These are phyloP conservation scores for Rhodomyrtus psidioides DNA, from an alignment of 441 rosid species.

Conservation along the genomic window DNA sequence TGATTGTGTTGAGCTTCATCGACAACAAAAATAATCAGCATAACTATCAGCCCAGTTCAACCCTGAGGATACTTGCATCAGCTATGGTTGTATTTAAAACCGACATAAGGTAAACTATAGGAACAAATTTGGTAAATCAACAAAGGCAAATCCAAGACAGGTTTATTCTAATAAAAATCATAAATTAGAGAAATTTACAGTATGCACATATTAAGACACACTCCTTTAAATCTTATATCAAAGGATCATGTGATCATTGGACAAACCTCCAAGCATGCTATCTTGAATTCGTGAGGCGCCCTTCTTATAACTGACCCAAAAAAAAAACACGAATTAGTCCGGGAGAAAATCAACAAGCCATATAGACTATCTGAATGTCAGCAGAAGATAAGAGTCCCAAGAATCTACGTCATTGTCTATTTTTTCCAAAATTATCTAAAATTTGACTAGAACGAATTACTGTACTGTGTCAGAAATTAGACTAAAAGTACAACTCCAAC, in stretches of 20 bases:
- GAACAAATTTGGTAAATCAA: not conserved
- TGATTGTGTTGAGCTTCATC: not conserved
- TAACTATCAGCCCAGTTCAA: not conserved
- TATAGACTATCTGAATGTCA: not conserved
- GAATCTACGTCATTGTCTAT: not conserved
- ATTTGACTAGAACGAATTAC: not conserved
- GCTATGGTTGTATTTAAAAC: not conserved
- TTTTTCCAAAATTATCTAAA: not conserved
- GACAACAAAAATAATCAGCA: not conserved
- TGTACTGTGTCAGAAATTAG: not conserved
- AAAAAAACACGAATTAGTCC: conserved; percentile 6
- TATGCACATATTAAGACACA: not conserved
- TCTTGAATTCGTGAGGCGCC: conserved; percentile 99
- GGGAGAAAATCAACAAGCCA: not conserved
- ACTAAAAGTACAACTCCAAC: not conserved
- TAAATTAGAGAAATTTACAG: not conserved
- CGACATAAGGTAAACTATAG: not conserved
- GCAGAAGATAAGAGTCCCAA: not conserved
- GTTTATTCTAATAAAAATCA: not conserved
- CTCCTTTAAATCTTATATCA: not conserved
- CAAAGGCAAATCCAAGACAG: not conserved
- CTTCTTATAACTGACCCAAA: conserved; percentile 71
- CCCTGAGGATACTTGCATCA: not conserved
- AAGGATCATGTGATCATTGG: not conserved
- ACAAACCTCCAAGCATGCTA: conserved; percentile 94